phyloP scores from a whole-genome alignment of 2,329 filamentous ascomycete genomes.

The Cordyceps sp. region DNA sequence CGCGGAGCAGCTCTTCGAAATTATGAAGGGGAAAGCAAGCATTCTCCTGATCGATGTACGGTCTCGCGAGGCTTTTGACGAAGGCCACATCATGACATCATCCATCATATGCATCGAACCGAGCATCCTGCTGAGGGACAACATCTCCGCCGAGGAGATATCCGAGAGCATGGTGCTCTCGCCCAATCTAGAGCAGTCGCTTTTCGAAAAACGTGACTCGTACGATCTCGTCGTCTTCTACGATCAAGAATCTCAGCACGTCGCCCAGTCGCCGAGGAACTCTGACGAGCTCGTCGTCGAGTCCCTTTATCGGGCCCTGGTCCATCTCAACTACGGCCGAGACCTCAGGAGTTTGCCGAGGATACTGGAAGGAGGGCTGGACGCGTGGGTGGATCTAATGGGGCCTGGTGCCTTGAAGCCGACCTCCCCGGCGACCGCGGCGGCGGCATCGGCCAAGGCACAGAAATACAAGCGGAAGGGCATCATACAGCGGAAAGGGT shows the following conservation, averaged over 20 bases:
- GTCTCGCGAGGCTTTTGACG: constrained; percentile 62
- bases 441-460: constrained; percentile 5
- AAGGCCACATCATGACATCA: constrained; percentile 74
- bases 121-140: constrained; percentile 49
- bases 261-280: constrained; percentile 21
- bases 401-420: constrained; percentile 46
- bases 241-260: constrained; percentile 47
- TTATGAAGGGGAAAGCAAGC: constrained; percentile 40
- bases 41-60: constrained; percentile 80
- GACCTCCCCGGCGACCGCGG: constrained; percentile 20
- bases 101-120: constrained; percentile 85
- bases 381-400: constrained; percentile 75
- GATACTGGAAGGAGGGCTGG: constrained; percentile 64
- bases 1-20: constrained; percentile 53
- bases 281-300: constrained; percentile 40
- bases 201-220: constrained; percentile 56
- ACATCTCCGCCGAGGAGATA: constrained; percentile 44
- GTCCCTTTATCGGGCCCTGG: constrained; percentile 62
- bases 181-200: constrained; percentile 53
- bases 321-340: constrained; percentile 68
- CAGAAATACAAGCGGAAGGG: constrained; percentile 8
- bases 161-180: constrained; percentile 54
- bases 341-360: constrained; percentile 58
- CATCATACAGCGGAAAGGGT: constrained; percentile 18
- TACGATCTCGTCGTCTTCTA: constrained; percentile 88